Evolutionary conservation across 805 yeast species (phyloP).

Genomic region (Pichia manshurica): DNA sequence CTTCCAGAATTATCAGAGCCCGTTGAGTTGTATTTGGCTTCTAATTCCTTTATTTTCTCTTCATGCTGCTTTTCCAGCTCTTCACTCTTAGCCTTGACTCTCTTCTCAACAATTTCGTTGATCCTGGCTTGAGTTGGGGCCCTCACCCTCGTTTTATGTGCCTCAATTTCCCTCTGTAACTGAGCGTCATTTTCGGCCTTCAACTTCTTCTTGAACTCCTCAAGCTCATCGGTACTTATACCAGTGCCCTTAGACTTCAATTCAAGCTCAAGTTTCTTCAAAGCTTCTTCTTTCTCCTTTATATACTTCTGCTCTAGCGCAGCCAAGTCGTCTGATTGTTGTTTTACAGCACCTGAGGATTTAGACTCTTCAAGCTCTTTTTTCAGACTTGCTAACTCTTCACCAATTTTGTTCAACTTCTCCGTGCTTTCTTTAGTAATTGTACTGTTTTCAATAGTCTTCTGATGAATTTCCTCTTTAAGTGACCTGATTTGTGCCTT

Average conservation of each 20-base stretch:
- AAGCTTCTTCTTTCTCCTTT: constrained; percentile 18
- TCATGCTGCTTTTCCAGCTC: constrained; percentile 31
- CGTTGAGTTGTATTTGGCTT: constrained; percentile 1
- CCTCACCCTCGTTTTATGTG: constrained; percentile 32
- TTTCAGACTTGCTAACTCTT: constrained; percentile 3
- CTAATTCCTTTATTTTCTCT: constrained; percentile 16
- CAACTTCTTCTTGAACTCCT: constrained; percentile 17
- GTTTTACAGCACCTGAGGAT: background rate
- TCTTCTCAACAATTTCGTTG: constrained; percentile 31
- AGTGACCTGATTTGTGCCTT: constrained; percentile 17
- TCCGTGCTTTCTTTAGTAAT: constrained; percentile 4
- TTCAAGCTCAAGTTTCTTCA: constrained; percentile 19
- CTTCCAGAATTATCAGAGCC: constrained; percentile 9
- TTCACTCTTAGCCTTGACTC: constrained; percentile 30
- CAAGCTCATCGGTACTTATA: constrained; percentile 21
- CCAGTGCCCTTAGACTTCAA: constrained; percentile 13
- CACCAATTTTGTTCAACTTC: background rate
- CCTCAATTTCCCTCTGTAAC: constrained; percentile 26
- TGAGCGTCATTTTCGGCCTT: constrained; percentile 27
- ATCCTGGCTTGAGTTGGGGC: constrained; percentile 35
- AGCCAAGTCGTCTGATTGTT: constrained; percentile 11
- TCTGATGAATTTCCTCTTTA: constrained; percentile 15
- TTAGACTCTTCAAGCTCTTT: constrained; percentile 2
- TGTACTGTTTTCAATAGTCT: constrained; percentile 8
- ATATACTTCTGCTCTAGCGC: constrained; percentile 16